Evolutionary conservation across 2,329 filamentous ascomycete species (phyloP), one percentile per base, ranked within the genome.

Genomic region (Verticillium nubilum): DNA sequence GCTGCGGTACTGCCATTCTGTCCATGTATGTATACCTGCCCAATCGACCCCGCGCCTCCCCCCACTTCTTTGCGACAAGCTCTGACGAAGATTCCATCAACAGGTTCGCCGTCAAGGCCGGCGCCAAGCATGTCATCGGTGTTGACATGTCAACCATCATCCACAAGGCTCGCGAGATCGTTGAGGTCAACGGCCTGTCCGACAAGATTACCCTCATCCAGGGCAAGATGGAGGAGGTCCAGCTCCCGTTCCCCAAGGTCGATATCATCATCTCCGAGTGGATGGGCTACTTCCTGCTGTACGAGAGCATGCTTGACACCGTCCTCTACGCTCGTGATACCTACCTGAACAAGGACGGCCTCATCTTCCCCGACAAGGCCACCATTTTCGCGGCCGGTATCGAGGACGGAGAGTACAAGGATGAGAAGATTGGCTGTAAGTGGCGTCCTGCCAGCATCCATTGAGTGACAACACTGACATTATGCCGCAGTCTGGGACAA

Each of bases 121-220:
- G 95, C 72, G 95, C 95, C 61, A 98, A 97, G 80, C 95, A 99
- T 76, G 95, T 99, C 67, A 96, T 98, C 67, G 95, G 95, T 69
- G 95, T 99, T 60, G 95, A 99, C 77, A 99, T 98, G 94, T 99
- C 95, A 33, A 97, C 94, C 68, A 99, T 99, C 77, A 97, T 99
- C 78, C 92, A 96, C 79, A 99, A 99, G 84, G 95, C 95, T 52
- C 88, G 87, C 70, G 91, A 98, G 81, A 99, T 99, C 66, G 95
- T 98, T 72, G 87, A 87, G 73, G 85, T 84, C 67, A 99, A 99
- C 76, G 93, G 94, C 68, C 87, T 99, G 84, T 84, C 89, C 58
- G 90, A 94, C 80, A 96, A 97, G 85, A 97, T 99, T 75, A 98
- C 95, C 58, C 86, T 99, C 61, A 86, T 99, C 65, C 95, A 98